A percentile compares a stretch with the other conserved stretches of the same genome.
These are phyloP conservation scores for Begonia peltatifolia DNA, from an alignment of 306 rosid genomes.

Conservation along the genomic window DNA sequence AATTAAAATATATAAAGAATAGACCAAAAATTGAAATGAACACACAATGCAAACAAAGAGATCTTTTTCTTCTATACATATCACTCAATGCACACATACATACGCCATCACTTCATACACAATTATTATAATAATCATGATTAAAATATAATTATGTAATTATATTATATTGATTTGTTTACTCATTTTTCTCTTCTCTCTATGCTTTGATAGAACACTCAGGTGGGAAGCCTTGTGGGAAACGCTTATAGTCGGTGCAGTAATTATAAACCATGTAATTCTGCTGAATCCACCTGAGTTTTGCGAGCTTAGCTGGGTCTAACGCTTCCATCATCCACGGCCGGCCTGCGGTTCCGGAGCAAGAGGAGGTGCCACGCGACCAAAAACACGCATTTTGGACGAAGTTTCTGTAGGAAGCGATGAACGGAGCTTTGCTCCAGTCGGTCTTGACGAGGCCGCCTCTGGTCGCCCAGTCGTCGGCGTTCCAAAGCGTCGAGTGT, in stretches of 20 bases:
- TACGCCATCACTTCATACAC: too few species aligned
- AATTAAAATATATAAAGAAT: too few species aligned
- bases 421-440: slow-evolving; percentile 57
- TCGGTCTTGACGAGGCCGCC: slow-evolving; percentile 68
- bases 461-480: slow-evolving; percentile 78
- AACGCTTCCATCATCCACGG: slow-evolving; percentile 37
- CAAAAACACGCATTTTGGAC: slow-evolving; percentile 35
- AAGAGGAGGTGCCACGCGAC: slow-evolving; percentile 41
- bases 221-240: slow-evolving; percentile 46
- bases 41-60: too few species aligned
- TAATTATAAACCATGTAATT: slow-evolving; percentile 62
- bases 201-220: slow-evolving; percentile 19
- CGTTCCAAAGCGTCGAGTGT: slow-evolving; percentile 62
- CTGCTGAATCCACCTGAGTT: slow-evolving; percentile 40
- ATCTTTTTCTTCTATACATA: too few species aligned
- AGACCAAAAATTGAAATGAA: too few species aligned
- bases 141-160: too few species aligned
- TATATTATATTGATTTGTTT: too few species aligned
- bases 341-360: slow-evolving; percentile 16
- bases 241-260: slow-evolving; percentile 36
- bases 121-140: too few species aligned
- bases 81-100: too few species aligned
- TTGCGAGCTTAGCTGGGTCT: slow-evolving; percentile 19
- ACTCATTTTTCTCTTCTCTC: too few species aligned
- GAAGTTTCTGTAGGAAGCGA: slow-evolving; percentile 54